A percentile compares a stretch with the other conserved stretches of the same genome.
These are phyloP conservation scores for Alectoria sarmentosa DNA, from an alignment of 495 filamentous ascomycete genomes.

Conservation along the genomic window DNA sequence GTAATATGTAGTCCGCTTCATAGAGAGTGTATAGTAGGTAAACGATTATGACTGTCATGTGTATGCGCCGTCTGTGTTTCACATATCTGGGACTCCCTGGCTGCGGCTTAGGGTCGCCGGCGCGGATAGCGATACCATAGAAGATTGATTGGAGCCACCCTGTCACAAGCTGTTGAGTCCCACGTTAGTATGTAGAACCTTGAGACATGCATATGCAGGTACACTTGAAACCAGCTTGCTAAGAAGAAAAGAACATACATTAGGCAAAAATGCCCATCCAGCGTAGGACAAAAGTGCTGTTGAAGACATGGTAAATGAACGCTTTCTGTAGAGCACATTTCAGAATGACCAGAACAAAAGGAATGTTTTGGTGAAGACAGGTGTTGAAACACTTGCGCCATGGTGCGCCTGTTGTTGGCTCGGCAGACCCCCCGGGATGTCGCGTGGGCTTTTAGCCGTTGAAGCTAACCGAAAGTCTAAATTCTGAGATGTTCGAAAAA, in stretches of 20 bases:
- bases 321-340: not conserved
- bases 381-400: slow-evolving; percentile 4
- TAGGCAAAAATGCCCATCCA: slow-evolving; percentile 76
- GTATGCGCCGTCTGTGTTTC: slow-evolving; percentile 70
- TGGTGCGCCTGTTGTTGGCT: not conserved
- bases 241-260: slow-evolving; percentile 25
- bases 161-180: slow-evolving; percentile 57
- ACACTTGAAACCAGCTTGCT: not conserved
- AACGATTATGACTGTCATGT: slow-evolving; percentile 67
- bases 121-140: slow-evolving; percentile 86
- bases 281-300: slow-evolving; percentile 57
- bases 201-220: not conserved
- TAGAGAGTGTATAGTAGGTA: slow-evolving; percentile 94
- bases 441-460: not conserved
- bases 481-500: not conserved
- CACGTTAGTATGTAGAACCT: slow-evolving; percentile 1
- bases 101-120: slow-evolving; percentile 73
- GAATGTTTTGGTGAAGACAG: slow-evolving; percentile 3
- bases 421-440: not conserved
- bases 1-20: slow-evolving; percentile 79
- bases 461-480: slow-evolving; percentile 1
- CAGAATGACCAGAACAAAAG: not conserved
- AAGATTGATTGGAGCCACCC: slow-evolving; percentile 72
- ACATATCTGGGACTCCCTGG: slow-evolving; percentile 62
- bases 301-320: slow-evolving; percentile 7